phyloP scores from a whole-genome alignment of 2,329 filamentous ascomycete species.

The Colletotrichum liriopes region DNA sequence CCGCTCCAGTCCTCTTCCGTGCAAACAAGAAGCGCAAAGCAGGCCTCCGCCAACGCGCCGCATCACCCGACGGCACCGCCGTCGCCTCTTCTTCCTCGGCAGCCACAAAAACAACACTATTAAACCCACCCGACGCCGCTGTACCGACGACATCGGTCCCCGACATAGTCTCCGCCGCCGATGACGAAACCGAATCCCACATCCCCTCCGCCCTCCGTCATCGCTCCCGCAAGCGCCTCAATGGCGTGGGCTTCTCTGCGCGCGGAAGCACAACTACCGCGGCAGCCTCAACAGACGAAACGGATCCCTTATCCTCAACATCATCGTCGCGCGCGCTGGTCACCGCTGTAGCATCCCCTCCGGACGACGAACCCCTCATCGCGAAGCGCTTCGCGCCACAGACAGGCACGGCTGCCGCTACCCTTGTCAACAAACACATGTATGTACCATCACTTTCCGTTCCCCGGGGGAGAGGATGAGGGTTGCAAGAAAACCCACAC shows the following conservation, averaged over 20 bases:
- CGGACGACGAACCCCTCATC: conserved; percentile 48
- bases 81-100: conserved; percentile 3
- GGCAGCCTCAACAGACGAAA: conserved; percentile 46
- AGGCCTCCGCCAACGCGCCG: conserved; percentile 66
- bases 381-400: conserved; percentile 77
- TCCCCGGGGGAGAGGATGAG: neutral
- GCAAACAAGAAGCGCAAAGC: conserved; percentile 72
- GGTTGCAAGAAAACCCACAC: neutral
- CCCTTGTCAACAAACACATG: conserved; percentile 83
- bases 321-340: conserved; percentile 29
- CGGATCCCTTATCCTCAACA: conserved; percentile 45
- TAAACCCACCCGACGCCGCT: conserved; percentile 8
- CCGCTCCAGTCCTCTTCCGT: conserved; percentile 64
- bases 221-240: conserved; percentile 63
- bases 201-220: conserved; percentile 56
- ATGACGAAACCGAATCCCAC: conserved; percentile 29
- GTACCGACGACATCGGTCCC: conserved; percentile 29
- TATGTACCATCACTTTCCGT: conserved; percentile 65
- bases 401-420: conserved; percentile 74
- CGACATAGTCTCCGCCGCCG: conserved; percentile 30
- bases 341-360: conserved; percentile 54
- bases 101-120: neutral
- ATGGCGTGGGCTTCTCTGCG: conserved; percentile 71
- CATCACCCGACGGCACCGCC: conserved; percentile 46
- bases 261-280: conserved; percentile 44